Evolutionary conservation across 768 basidiomycete species (phyloP).

Genomic region (Lentinus brumalis): DNA sequence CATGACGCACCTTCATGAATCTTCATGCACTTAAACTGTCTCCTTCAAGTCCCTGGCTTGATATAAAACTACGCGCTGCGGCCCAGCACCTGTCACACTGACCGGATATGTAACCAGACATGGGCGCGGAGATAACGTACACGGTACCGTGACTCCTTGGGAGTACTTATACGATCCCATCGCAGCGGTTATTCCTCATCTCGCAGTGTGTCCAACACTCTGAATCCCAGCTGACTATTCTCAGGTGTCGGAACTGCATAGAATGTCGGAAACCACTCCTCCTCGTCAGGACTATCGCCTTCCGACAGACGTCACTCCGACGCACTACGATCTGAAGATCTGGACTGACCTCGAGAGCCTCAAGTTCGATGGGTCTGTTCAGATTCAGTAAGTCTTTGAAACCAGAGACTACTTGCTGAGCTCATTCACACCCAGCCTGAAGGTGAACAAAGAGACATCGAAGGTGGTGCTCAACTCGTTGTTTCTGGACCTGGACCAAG

Average conservation of each 20-base stretch:
- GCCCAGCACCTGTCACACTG: no score
- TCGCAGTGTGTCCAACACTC: no score
- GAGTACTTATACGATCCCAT: no score
- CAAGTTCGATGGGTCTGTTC: constrained; percentile 74
- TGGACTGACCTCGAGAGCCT: constrained; percentile 78
- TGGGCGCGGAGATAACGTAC: no score
- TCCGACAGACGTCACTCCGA: constrained; percentile 65
- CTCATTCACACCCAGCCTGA: constrained; percentile 47
- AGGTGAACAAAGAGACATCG: constrained; percentile 62
- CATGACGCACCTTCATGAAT: no score
- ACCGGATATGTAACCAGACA: no score
- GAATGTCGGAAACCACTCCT: background rate
- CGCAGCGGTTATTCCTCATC: no score
- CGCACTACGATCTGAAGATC: constrained; percentile 76
- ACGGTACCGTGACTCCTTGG: no score
- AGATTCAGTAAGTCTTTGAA: constrained; percentile 53
- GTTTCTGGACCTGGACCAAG: constrained; percentile 57
- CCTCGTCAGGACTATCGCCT: constrained; percentile 50
- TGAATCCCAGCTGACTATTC: background rate
- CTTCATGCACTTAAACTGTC: no score
- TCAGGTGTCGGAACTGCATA: background rate
- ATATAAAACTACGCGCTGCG: no score
- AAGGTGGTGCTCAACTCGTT: constrained; percentile 66
- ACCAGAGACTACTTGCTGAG: background rate
- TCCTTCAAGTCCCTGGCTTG: no score